phyloP scores from a whole-genome alignment of 2,329 filamentous ascomycete genomes.

The Fusarium sulawesiense region DNA sequence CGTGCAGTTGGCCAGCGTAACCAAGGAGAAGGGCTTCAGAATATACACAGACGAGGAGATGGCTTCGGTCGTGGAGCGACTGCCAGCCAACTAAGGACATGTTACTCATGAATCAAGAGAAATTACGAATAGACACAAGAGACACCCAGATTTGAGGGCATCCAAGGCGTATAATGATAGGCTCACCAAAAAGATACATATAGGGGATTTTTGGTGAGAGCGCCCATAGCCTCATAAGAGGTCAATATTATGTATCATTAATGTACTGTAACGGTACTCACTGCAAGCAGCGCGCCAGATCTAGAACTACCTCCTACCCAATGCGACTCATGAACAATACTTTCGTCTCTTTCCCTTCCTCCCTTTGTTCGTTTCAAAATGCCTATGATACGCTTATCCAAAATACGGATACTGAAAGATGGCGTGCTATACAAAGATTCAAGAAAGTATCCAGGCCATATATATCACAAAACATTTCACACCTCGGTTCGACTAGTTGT shows the following conservation, averaged over 20 bases:
- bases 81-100: conserved; percentile 70
- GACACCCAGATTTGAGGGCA: conserved; percentile 28
- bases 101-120: conserved; percentile 33
- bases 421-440: not conserved
- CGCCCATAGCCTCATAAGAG: conserved; percentile 14
- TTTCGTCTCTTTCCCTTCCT: not conserved
- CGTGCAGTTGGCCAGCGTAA: conserved; percentile 96
- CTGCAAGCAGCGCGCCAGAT: conserved; percentile 24
- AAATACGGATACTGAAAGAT: not conserved
- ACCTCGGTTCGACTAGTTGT: conserved; percentile 22
- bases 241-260: conserved; percentile 47
- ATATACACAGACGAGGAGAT: conserved; percentile 99
- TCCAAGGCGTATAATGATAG: conserved; percentile 11
- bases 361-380: not conserved
- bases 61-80: conserved; percentile 87
- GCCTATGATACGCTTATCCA: not conserved
- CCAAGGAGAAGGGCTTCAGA: conserved; percentile 96
- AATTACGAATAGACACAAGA: conserved; percentile 40
- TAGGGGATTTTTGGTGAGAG: conserved; percentile 28
- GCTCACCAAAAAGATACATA: conserved; percentile 13
- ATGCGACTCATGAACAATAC: not conserved
- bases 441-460: not conserved
- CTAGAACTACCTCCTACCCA: not conserved
- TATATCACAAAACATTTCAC: not conserved
- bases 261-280: conserved; percentile 42